phyloP scores from a whole-genome alignment of 257 asterid species.

The Echites panduratus region DNA sequence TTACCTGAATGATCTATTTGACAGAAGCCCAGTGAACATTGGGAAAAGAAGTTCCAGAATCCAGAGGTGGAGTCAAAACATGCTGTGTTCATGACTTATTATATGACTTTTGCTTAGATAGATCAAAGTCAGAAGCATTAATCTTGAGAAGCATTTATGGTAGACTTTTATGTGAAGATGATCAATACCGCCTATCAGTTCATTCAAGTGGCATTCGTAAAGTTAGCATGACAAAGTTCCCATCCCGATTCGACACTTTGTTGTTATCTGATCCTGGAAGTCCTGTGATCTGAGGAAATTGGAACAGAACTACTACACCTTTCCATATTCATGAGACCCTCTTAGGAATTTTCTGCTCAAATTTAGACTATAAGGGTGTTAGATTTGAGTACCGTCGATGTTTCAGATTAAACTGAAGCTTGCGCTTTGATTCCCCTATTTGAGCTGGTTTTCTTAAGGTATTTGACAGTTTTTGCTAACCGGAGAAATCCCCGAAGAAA shows the following conservation, averaged over 20 bases:
- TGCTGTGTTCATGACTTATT: constrained; percentile 1
- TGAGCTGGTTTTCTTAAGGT: not conserved
- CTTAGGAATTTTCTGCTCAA: not conserved
- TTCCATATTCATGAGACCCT: no score
- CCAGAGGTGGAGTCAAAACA: constrained; percentile 1
- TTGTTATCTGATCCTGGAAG: not conserved
- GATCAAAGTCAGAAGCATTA: not conserved
- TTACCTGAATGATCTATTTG: not conserved
- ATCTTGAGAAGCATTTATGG: no score
- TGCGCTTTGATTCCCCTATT: no score
- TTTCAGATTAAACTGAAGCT: not conserved
- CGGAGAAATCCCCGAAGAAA: not conserved
- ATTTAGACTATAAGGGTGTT: constrained; percentile 4
- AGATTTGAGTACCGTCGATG: not conserved
- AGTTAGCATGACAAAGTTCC: no score
- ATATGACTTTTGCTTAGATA: not conserved
- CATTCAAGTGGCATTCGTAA: no score
- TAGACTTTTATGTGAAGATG: no score
- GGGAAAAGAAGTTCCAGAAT: not conserved
- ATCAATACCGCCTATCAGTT: not conserved
- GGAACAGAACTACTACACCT: no score
- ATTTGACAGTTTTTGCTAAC: not conserved
- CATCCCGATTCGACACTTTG: not conserved
- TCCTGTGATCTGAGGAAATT: no score
- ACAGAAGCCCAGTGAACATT: not conserved